Conservation (phyloP, 2,329 filamentous ascomycete species). For the Colletotrichum tanaceti region DNA sequence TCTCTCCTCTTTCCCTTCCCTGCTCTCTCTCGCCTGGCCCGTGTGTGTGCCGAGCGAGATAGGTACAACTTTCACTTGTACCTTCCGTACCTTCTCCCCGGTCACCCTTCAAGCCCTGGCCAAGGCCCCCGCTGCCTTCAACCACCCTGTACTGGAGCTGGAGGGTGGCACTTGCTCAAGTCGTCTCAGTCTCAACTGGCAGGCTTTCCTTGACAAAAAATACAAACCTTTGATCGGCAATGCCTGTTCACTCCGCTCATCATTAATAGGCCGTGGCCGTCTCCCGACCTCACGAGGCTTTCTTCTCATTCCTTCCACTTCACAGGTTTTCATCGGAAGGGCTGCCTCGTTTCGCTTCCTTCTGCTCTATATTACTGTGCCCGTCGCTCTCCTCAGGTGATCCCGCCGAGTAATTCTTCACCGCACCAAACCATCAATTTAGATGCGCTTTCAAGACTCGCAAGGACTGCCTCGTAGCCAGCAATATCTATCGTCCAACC, state of each 20-base stretch:
- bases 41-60: slow-evolving; percentile 15
- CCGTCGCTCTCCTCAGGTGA: background rate
- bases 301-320: slow-evolving; percentile 33
- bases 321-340: slow-evolving; percentile 46
- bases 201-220: slow-evolving; percentile 25
- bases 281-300: slow-evolving; percentile 36
- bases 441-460: slow-evolving; percentile 43
- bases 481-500: background rate
- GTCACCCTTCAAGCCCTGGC: slow-evolving; percentile 25
- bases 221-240: slow-evolving; percentile 38
- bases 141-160: no score
- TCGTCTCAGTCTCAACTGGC: slow-evolving; percentile 12
- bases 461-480: background rate
- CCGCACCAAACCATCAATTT: slow-evolving; percentile 31
- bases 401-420: background rate
- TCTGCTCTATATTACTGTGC: slow-evolving; percentile 32
- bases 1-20: background rate
- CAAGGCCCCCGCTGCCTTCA: slow-evolving; percentile 30
- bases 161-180: slow-evolving; percentile 32
- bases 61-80: slow-evolving; percentile 32
- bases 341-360: slow-evolving; percentile 41
- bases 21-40: slow-evolving; percentile 17
- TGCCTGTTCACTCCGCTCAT: slow-evolving; percentile 36
- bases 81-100: slow-evolving; percentile 35
- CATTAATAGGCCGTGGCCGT: slow-evolving; percentile 40